Base-by-base conservation (phyloP, 805 yeast genomes). In the Blastobotrys peoriensis region DNA sequence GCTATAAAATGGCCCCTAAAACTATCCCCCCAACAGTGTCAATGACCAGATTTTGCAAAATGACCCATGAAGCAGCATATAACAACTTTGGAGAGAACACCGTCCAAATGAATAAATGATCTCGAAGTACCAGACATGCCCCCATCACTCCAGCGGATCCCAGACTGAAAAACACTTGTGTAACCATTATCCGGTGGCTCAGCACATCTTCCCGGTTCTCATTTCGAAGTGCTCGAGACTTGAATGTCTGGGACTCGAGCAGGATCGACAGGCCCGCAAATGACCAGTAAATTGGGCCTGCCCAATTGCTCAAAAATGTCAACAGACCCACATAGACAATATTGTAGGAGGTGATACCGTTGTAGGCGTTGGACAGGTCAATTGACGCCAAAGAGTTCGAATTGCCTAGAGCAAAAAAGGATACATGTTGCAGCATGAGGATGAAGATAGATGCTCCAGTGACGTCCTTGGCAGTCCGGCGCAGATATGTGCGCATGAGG, bases 81-180 rank as follows among this genome's bases (percentile, higher is more conserved):
- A 94, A 72, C 3, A 93, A 62, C 57, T 89, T 91, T 1, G 98
- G 98, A 41, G 95, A 85, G 66, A 93, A 93, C 5, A 93, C 98
- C 1, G 98, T 89, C 98, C 98, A 93, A 6, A 93, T 84, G 60
- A 93, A 93, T 45, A 93, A 69, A 62, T 93, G 98, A 58, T 81
- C 84, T 53, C 95, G 71, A 53, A 89, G 71, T 17, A 75, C 69
- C 41, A 74, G 72, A 61, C 98, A 93, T 10, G 96, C 82, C 0
- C 68, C 65, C 36, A 85, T 60, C 41, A 87, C 71, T 36, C 75
- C 74, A 2, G 76, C 54, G 1, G 85, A 82, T 6, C 80, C 68
- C 1, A 81, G 51, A 1, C 82, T 66, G 59, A 83, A 84, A 56
- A 81, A 84, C 1, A 73, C 57, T 27, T 79, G 62, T 17, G 66